Conservation (phyloP, 768 basidiomycete genomes). For the Leccinum pellstonianum region DNA sequence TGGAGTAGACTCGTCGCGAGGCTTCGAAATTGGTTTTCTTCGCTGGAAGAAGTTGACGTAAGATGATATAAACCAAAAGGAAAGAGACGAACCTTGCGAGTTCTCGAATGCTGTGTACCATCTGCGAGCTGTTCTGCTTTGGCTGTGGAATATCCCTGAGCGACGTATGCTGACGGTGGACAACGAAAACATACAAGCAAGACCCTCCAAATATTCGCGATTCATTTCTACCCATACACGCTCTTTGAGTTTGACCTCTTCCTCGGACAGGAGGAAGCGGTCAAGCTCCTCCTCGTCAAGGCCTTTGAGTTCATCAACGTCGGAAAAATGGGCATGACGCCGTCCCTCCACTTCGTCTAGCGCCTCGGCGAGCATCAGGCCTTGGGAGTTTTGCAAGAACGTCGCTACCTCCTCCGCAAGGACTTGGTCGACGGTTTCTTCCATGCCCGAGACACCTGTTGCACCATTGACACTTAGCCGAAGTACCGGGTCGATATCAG, state of each 20-base stretch:
- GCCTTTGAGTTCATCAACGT: constrained; percentile 62
- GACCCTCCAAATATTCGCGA: constrained; percentile 82
- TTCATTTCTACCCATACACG: constrained; percentile 95
- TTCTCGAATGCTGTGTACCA: constrained; percentile 46
- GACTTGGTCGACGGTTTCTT: constrained; percentile 59
- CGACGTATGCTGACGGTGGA: constrained; percentile 29
- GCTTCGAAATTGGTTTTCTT: constrained; percentile 62
- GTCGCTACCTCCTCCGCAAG: constrained; percentile 70
- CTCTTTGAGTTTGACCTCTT: constrained; percentile 83
- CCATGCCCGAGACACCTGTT: constrained; percentile 40
- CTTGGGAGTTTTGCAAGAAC: constrained; percentile 62
- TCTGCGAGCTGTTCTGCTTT: constrained; percentile 59
- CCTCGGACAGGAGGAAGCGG: constrained; percentile 70
- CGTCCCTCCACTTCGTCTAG: constrained; percentile 67
- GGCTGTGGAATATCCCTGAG: constrained; percentile 54
- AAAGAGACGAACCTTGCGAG: constrained; percentile 75
- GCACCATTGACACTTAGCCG: constrained; percentile 28
- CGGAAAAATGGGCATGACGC: constrained; percentile 50
- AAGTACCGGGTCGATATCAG: constrained; percentile 59
- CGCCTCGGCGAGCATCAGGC: constrained; percentile 55
- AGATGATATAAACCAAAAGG: constrained; percentile 7
- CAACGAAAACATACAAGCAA: constrained; percentile 56
- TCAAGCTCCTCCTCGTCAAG: constrained; percentile 93
- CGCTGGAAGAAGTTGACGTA: constrained; percentile 43
- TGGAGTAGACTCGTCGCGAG: constrained; percentile 70